Base-by-base conservation (phyloP, 2,329 filamentous ascomycete species). In the Talaromyces sp. region DNA sequence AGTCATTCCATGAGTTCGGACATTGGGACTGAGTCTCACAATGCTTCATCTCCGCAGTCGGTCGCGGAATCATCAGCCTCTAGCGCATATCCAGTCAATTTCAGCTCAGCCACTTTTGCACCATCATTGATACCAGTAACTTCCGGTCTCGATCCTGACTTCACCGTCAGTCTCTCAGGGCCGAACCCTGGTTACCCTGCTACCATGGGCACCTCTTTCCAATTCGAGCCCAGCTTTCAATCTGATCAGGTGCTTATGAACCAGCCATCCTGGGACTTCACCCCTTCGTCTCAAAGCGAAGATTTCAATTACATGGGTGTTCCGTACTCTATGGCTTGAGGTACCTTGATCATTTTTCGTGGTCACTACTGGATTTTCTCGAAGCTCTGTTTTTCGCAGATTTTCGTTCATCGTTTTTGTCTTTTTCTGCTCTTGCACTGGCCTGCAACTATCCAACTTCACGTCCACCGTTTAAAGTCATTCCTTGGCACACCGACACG, bases 11-110 rank as follows among this genome's bases (percentile, higher is more conserved):
- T 76, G 14, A 75, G 76, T 57, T 79, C 81, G 60, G 81, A 83
- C 65, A 76, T 79, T 48, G 76, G 79, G 63, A 75, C 79, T 44
- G 81, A 84, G 57, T 75, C 76, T 58, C 77, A 79, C 65, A 80
- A 77, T 64, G 77, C 79, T 52, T 72, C 75, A 14, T 83, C 81
- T 52, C 81, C 81, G 5, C 80, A 78, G 67, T 83, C 81, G 46
- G 74, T 78, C 23, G 75, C 79, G 18, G 79, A 79, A 58, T 78
- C 79, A 42, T 75, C 75, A 42, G 74, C 76, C 16, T 75, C 80
- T 16, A 77, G 72, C 62, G 73, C 72, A 42, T 83, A 83, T 68
- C 75, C 75, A 55, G 69, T 75, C 16, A 73, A 70, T 63, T 71
- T 82, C 65, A 72, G 75, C 46, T 76, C 78, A 4, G 75, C 79